These are phyloP conservation scores for Hysterium pulicare DNA, from an alignment of 2,329 filamentous ascomycete species.

Conservation along the genomic window DNA sequence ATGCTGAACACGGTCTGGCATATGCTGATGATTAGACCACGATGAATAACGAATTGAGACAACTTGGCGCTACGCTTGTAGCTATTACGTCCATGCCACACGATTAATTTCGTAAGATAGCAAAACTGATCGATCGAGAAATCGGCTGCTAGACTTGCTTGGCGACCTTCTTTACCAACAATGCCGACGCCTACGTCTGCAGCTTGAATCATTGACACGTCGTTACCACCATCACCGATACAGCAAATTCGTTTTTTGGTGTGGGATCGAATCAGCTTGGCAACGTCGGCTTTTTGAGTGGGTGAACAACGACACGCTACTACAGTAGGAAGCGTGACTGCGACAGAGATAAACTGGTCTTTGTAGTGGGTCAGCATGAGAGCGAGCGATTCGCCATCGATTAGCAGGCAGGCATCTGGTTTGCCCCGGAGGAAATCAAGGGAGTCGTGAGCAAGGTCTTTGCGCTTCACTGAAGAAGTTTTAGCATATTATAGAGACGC, in stretches of 20 bases:
- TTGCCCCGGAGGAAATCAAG: conserved; percentile 87
- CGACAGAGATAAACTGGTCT: conserved; percentile 80
- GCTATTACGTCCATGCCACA: conserved; percentile 97
- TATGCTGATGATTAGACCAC: conserved; percentile 89
- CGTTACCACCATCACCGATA: conserved; percentile 96
- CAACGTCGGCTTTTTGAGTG: conserved; percentile 93
- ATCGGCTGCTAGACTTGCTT: conserved; percentile 91
- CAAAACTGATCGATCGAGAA: conserved; percentile 96
- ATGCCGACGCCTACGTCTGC: conserved; percentile 97
- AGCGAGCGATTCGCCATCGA: conserved; percentile 87
- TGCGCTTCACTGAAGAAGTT: conserved; percentile 59
- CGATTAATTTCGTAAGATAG: conserved; percentile 92
- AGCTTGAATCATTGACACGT: conserved; percentile 98
- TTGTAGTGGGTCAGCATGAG: conserved; percentile 81
- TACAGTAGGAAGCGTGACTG: conserved; percentile 83
- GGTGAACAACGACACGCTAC: conserved; percentile 96
- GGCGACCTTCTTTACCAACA: conserved; percentile 93
- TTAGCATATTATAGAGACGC: conserved; percentile 10
- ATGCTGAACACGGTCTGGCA: conserved; percentile 98
- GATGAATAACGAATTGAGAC: conserved; percentile 96
- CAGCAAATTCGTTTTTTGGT: conserved; percentile 96
- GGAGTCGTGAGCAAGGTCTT: conserved; percentile 80
- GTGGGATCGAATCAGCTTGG: conserved; percentile 81
- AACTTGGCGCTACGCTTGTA: conserved; percentile 96
- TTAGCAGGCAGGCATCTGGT: conserved; percentile 80